Base-by-base conservation (phyloP, 192 early-diverging fungal genomes). In the Phlyctochytrium arcticum region DNA sequence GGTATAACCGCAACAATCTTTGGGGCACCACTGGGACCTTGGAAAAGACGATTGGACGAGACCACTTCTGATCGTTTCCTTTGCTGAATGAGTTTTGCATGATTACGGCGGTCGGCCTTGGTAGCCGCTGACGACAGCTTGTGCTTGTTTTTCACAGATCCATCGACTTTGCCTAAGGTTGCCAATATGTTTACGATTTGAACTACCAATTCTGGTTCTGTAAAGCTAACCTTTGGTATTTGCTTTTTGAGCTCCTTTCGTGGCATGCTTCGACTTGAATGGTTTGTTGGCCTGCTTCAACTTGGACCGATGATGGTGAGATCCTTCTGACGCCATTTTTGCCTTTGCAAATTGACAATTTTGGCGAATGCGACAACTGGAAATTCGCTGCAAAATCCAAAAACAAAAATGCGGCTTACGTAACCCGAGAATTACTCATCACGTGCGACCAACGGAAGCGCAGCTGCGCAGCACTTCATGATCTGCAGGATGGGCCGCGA, bases 221-320 rank as follows among this genome's bases (percentile, higher is more conserved):
- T 12, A 12, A 44, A 51, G 37, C 62, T 29, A 67, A 85, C 86
- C 89, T 64, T 98, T 98, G 46, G 79, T 78, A 62, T 87, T 85
- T 58, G 89, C 89, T 65, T 90, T 89, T 37, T 91, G 62, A 10
- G 75, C 68, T 35, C 89, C 87, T 64, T 97, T 98, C 0, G 91
- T 81, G 23, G 90, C 82, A 82, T 92, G 90, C 67, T 89, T 88
- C 8, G 91, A 92, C 78, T 98, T 98, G 88, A 98, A 98, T 55
- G 88, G 85, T 75, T 97, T 98, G 87, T 98, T 95, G 64, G 80
- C 82, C 76, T 95, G 91, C 80, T 93, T 96, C 54, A 92, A 80
- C 29, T 85, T 80, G 57, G 92, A 80, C 35, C 91, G 75, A 69
- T 92, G 86, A 17, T 58, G 58, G 60, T 60, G 60, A 15, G 15